Conservation (phyloP, 148 eudicot species). For the Nepenthes mirabilis region DNA sequence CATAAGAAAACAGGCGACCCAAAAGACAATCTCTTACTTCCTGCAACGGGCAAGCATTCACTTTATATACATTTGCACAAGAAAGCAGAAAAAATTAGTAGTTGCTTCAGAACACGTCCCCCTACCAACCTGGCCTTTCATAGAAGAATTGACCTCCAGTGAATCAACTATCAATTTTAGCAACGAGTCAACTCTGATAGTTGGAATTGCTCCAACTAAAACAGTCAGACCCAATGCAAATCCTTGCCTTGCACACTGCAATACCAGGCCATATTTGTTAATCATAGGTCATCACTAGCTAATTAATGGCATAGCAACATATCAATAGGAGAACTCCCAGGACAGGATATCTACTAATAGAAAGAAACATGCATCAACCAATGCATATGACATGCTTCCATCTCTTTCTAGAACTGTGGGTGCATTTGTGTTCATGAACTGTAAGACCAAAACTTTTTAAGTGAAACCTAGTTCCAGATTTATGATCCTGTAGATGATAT, state of each 20-base stretch:
- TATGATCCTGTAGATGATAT: too few species aligned
- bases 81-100: conserved; percentile 1
- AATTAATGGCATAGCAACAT: neutral
- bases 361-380: too few species aligned
- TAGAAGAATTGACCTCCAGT: conserved; percentile 69
- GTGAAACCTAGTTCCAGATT: too few species aligned
- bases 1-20: conserved; percentile 91
- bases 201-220: conserved; percentile 48
- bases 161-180: conserved; percentile 57
- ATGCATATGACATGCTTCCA: too few species aligned
- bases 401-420: too few species aligned
- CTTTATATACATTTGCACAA: conserved; percentile 1
- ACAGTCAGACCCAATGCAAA: conserved; percentile 82
- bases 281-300: neutral
- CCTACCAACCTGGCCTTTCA: conserved; percentile 86
- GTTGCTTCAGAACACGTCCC: neutral
- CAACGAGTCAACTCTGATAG: conserved; percentile 56
- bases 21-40: conserved; percentile 72
- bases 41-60: conserved; percentile 28
- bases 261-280: neutral
- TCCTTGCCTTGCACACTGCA: conserved; percentile 97
- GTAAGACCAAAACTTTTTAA: too few species aligned
- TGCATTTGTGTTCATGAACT: too few species aligned
- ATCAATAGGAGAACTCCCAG: neutral
- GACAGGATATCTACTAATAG: too few species aligned